Evolutionary conservation across 441 rosid genomes (phyloP).

Genomic region (Euphorbia corollata): DNA sequence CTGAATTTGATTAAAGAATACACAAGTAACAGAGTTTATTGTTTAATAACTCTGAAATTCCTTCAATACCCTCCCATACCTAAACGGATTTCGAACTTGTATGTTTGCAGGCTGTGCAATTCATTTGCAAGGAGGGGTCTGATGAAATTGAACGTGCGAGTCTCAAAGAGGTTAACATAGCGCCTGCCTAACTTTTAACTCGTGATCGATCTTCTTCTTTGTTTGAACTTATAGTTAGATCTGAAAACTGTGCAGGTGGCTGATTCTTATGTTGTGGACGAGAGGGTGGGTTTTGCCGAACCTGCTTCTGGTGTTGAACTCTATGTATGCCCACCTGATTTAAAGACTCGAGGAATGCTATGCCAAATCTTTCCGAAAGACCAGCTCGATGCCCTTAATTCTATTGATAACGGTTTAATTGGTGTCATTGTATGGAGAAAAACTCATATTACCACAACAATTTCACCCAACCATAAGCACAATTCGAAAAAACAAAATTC

Average conservation of each 20-base stretch:
- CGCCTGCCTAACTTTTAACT: neutral
- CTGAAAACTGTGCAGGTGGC: conserved; percentile 45
- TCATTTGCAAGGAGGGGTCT: conserved; percentile 53
- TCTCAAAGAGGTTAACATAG: conserved; percentile 53
- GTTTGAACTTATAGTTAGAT: neutral
- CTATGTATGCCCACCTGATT: conserved; percentile 60
- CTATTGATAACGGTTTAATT: conserved; percentile 65
- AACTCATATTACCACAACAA: conserved; percentile 43
- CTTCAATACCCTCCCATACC: no score
- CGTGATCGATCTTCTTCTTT: neutral
- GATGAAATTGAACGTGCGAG: conserved; percentile 41
- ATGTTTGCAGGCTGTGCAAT: conserved; percentile 59
- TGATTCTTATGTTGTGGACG: conserved; percentile 49
- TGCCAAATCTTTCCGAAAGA: conserved; percentile 53
- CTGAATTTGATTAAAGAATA: neutral
- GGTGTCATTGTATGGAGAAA: conserved; percentile 95
- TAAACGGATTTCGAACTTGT: neutral
- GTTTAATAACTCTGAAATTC: neutral
- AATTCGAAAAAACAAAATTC: conserved; percentile 49
- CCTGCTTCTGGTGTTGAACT: conserved; percentile 69
- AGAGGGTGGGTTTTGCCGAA: conserved; percentile 72
- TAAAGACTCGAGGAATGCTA: conserved; percentile 46
- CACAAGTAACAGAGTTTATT: neutral
- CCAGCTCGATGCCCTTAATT: conserved; percentile 43
- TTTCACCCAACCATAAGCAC: conserved; percentile 50